phyloP scores from a whole-genome alignment of 352 stramenopile species.

The Pythium diclinum region DNA sequence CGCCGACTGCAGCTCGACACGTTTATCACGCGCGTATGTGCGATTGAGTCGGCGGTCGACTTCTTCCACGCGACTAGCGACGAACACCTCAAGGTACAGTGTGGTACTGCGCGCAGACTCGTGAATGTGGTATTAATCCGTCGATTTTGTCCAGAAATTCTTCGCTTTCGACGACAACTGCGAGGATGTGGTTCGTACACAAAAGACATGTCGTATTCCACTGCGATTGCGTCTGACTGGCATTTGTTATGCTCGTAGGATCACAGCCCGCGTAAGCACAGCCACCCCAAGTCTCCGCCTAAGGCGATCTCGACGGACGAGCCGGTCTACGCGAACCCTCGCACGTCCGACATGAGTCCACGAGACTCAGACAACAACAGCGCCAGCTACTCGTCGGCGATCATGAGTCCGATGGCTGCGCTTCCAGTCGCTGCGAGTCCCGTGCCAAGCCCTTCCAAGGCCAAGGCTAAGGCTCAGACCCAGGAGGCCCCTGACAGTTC shows the following conservation, averaged over 20 bases:
- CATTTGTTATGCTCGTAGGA: constrained; percentile 2
- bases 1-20: constrained; percentile 52
- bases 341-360: constrained; percentile 27
- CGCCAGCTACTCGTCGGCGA: constrained; percentile 24
- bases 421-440: not conserved
- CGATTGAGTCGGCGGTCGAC: constrained; percentile 37
- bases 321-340: constrained; percentile 6
- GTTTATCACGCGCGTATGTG: constrained; percentile 44
- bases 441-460: not conserved
- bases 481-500: not conserved
- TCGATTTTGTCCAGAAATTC: constrained; percentile 34
- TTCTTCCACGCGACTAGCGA: constrained; percentile 62
- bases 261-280: constrained; percentile 13
- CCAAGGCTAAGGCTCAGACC: not conserved
- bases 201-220: not conserved
- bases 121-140: not conserved
- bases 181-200: constrained; percentile 43
- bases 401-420: constrained; percentile 20
- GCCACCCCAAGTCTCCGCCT: constrained; percentile 2
- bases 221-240: not conserved
- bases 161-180: constrained; percentile 67
- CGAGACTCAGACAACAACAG: constrained; percentile 27
- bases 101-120: too few species aligned
- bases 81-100: constrained; percentile 39
- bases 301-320: not conserved